phyloP scores from a whole-genome alignment of 1,284 basidiomycete genomes.

The Trichosporon sp. region DNA sequence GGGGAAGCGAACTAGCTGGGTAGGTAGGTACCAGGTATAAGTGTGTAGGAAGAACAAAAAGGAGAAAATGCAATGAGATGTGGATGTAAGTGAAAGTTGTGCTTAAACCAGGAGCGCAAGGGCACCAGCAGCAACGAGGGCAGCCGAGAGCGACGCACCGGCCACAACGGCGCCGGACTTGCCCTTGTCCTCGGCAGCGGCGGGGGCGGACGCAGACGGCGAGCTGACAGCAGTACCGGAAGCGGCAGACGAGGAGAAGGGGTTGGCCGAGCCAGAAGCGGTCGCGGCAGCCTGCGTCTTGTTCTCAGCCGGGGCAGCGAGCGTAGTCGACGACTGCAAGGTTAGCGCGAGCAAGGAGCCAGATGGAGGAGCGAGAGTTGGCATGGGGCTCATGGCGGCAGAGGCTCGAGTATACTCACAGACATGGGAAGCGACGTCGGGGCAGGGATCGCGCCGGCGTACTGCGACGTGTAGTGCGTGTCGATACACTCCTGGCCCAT shows the following conservation, averaged over 20 bases:
- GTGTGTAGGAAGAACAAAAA: too few species aligned
- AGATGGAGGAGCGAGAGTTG: not conserved
- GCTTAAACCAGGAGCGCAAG: not conserved
- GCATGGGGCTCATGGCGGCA: too few species aligned
- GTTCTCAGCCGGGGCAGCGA: not conserved
- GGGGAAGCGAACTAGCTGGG: not conserved
- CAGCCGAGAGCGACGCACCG: not conserved
- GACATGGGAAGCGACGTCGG: not conserved
- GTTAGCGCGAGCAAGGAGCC: too few species aligned
- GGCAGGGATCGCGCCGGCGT: not conserved
- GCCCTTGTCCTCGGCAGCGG: not conserved
- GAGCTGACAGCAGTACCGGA: not conserved
- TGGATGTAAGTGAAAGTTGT: not conserved
- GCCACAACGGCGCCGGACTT: not conserved
- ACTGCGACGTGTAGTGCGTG: not conserved
- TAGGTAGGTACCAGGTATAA: too few species aligned
- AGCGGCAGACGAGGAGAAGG: not conserved
- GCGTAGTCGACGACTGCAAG: not conserved
- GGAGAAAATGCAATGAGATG: not conserved
- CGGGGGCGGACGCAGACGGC: not conserved
- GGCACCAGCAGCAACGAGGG: not conserved
- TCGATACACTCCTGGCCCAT: conserved; percentile 4
- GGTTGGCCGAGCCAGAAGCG: not conserved
- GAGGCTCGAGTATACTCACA: too few species aligned
- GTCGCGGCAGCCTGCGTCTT: not conserved